Evolutionary conservation across 2,329 filamentous ascomycete species (phyloP), one percentile per base, ranked within the genome.

Genomic region (Colletotrichum phormii): DNA sequence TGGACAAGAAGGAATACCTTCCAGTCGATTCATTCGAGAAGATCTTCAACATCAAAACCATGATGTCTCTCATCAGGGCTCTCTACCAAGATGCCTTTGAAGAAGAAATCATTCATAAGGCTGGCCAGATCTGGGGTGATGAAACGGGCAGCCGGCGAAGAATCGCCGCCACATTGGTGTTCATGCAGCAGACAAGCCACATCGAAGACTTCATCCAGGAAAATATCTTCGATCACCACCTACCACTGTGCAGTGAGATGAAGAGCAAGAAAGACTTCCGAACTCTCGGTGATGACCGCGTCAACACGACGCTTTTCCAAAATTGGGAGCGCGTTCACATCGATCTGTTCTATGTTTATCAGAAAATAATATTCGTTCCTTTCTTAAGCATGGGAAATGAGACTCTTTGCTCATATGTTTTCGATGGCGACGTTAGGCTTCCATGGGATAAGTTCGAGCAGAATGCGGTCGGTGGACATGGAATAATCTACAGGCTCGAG

Each of bases 341-440:
- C n/a, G 67, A 61, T 59, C 54, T 66, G 13, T 71, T 71, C 18
- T 60, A 71, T 18, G 49, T 60, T 4, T 66, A 71, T 31, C 67
- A 66, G 24, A 66, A 35, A 3, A 65, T 71, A 31, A 54, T 71
- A 13, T 37, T 66, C 54, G 62, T 61, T 18, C 67, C 67, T 8
- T 49, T 53, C 13, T 66, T 66, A 5, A 46, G 46, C 7, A 71
- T 71, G 33, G 55, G 22, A 3, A 15, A 59, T 5, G 54, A 55
- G 0, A 26, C 3, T 2, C 24, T 66, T 3, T 18, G 55, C 18
- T 55, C 62, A 4, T 35, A 71, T 13, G 26, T 66, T 12, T 53
- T 71, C 15, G 55, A 71, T 51, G 4, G 26, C 6, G 24, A 57
- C 13, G 8, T 67, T 26, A 54, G 68, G 9, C 57, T 71, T 26